Evolutionary conservation across 352 stramenopile genomes (phyloP), one percentile per base, ranked within the genome.

Genomic region (Globisporangium recalcitrans): DNA sequence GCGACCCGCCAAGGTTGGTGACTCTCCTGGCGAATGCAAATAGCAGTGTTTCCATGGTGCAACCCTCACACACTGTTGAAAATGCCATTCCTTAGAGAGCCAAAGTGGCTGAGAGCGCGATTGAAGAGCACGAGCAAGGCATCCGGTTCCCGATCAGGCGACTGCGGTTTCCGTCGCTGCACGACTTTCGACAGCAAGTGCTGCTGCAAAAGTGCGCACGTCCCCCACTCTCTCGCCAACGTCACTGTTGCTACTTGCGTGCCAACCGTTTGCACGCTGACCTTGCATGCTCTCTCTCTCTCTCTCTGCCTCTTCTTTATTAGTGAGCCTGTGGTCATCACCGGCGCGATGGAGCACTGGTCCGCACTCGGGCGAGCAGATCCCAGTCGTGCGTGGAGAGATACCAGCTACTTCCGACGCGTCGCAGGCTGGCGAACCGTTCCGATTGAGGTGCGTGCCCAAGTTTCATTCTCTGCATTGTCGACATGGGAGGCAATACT

Each of bases 301-400:
- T n/a, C n/a, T n/a, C n/a, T n/a, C n/a, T n/a, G n/a, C 26, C 21
- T 9, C 34, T 42, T 42, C 13, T 42, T n/a, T 13, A n/a, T 27
- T 10, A 92, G 82, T 14, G 68, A 74, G 19, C 85, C 87, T 0
- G 78, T 90, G n/a, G 69, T 96, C 59, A 79, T 96, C 59, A 90
- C 71, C 6, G 78, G 73, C 4, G 78, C 75, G 11, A 89, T 96
- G 84, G 79, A 93, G 38, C 68, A 80, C n/a, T 96, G 87, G 87
- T 85, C 87, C 10, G 87, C 87, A 1, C 60, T 91, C n/a, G 82
- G 80, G 29, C 67, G 58, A 26, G 60, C 58, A 0, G 74, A 80
- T 9, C 51, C 64, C 1, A 44, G 63, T 38, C 75, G 79, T 48
- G 68, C 67, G 7, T 96, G 87, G 87, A 68, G 72, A 29, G 57